Conservation (phyloP, 495 filamentous ascomycete species). For the Elasticomyces elasticus region DNA sequence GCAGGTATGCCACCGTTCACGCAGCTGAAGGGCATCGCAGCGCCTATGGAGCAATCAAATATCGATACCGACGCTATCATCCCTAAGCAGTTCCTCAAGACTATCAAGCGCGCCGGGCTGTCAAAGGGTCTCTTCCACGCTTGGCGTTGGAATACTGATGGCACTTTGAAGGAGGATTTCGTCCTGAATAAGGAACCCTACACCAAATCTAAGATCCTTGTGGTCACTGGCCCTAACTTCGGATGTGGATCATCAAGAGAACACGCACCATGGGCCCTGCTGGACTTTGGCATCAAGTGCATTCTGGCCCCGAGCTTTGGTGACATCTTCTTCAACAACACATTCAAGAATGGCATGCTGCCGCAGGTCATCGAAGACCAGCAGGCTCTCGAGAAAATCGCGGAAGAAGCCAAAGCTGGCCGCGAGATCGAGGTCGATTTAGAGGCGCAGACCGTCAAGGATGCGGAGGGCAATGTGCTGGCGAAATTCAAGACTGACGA, state of each 20-base stretch:
- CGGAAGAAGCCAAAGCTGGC: slow-evolving; percentile 70
- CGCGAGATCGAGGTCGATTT: slow-evolving; percentile 88
- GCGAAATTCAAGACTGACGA: slow-evolving; percentile 75
- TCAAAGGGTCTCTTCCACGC: slow-evolving; percentile 79
- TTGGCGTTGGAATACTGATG: slow-evolving; percentile 64
- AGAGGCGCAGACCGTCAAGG: slow-evolving; percentile 70
- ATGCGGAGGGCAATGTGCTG: slow-evolving; percentile 59
- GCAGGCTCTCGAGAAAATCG: slow-evolving; percentile 56
- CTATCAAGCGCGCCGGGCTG: slow-evolving; percentile 94
- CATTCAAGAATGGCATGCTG: slow-evolving; percentile 99
- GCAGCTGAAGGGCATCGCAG: slow-evolving; percentile 74
- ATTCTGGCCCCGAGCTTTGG: slow-evolving; percentile 88
- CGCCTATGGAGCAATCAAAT: slow-evolving; percentile 77
- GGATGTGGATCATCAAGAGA: slow-evolving; percentile 90
- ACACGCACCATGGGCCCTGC: slow-evolving; percentile 93
- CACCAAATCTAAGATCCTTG: slow-evolving; percentile 75
- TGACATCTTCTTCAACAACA: slow-evolving; percentile 99
- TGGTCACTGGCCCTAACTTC: slow-evolving; percentile 90
- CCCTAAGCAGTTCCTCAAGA: slow-evolving; percentile 98
- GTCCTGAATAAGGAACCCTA: slow-evolving; percentile 87
- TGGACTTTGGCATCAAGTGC: slow-evolving; percentile 92
- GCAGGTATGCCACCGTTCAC: slow-evolving; percentile 73
- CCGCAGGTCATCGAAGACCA: slow-evolving; percentile 67
- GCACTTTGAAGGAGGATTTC: slow-evolving; percentile 67
- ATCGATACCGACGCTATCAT: slow-evolving; percentile 98